These are phyloP conservation scores for Backusella morwellensis DNA, from an alignment of 192 early-diverging fungal genomes.

Conservation along the genomic window DNA sequence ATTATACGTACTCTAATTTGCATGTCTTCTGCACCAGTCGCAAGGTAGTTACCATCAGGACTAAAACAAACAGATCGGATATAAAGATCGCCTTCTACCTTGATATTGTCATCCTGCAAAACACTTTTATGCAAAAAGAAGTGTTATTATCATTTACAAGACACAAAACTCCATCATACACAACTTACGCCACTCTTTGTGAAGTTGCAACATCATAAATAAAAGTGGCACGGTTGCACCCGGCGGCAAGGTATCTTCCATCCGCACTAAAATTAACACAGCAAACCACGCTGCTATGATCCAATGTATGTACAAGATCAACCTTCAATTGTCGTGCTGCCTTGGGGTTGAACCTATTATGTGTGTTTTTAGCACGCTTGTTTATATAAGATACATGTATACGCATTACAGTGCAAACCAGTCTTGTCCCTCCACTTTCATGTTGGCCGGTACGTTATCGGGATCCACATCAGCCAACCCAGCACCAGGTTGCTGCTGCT, in stretches of 20 bases:
- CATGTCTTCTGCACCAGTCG: constrained; percentile 95
- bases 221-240: constrained; percentile 87
- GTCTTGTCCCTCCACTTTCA: constrained; percentile 81
- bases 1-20: constrained; percentile 69
- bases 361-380: too few species aligned
- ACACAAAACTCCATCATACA: neutral
- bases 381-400: too few species aligned
- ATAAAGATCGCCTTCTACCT: constrained; percentile 85
- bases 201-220: constrained; percentile 87
- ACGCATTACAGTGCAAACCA: constrained; percentile 80
- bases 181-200: constrained; percentile 62
- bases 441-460: constrained; percentile 66
- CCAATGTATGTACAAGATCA: constrained; percentile 59
- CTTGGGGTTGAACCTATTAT: constrained; percentile 61
- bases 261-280: constrained; percentile 95
- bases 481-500: constrained; percentile 14
- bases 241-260: constrained; percentile 89
- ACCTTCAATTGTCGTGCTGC: constrained; percentile 59
- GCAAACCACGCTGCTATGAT: constrained; percentile 85
- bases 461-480: constrained; percentile 75
- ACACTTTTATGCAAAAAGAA: constrained; percentile 41
- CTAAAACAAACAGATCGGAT: constrained; percentile 95
- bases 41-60: constrained; percentile 84
- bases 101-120: constrained; percentile 70
- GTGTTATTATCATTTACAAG: too few species aligned